Conservation (phyloP, 2,329 filamentous ascomycete genomes). For the Sphaerulina musiva region DNA sequence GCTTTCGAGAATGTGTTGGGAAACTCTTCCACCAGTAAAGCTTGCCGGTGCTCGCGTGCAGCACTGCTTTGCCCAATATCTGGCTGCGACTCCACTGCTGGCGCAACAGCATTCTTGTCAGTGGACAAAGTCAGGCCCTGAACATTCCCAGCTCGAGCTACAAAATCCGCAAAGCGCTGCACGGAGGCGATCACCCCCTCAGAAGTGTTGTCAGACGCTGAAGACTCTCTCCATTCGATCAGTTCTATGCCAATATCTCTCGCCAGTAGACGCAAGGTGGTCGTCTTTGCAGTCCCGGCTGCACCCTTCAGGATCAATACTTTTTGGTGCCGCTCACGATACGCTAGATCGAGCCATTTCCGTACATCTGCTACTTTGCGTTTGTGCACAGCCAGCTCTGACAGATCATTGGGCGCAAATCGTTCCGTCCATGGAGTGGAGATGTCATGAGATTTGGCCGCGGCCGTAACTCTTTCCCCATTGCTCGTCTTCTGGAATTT, state of each 20-base stretch:
- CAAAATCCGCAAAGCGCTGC: conserved; percentile 84
- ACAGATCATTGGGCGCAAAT: conserved; percentile 66
- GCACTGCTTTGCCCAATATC: conserved; percentile 3
- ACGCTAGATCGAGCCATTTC: conserved; percentile 71
- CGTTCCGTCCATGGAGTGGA: conserved; percentile 78
- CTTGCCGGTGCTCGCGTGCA: conserved; percentile 18
- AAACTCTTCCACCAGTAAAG: conserved; percentile 47
- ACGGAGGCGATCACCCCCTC: conserved; percentile 64
- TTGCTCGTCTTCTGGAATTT: conserved; percentile 40
- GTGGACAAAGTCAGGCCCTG: conserved; percentile 55
- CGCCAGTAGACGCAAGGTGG: conserved; percentile 71
- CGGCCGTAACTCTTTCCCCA: conserved; percentile 32
- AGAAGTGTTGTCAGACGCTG: conserved; percentile 52
- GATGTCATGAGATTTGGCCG: conserved; percentile 43
- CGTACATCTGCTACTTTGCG: conserved; percentile 84
- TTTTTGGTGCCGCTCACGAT: conserved; percentile 46
- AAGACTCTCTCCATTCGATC: conserved; percentile 85
- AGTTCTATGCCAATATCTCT: conserved; percentile 69
- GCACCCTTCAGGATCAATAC: conserved; percentile 70
- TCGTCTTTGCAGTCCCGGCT: conserved; percentile 88
- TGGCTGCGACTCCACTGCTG: neutral
- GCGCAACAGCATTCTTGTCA: conserved; percentile 13
- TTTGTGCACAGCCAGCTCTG: conserved; percentile 90
- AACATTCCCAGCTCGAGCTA: conserved; percentile 74
- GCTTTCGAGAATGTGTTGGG: conserved; percentile 45